A percentile compares a stretch with the other conserved stretches of the same genome.
Conservation (phyloP, 768 basidiomycete genomes). For the Wakefieldia striispora region DNA sequence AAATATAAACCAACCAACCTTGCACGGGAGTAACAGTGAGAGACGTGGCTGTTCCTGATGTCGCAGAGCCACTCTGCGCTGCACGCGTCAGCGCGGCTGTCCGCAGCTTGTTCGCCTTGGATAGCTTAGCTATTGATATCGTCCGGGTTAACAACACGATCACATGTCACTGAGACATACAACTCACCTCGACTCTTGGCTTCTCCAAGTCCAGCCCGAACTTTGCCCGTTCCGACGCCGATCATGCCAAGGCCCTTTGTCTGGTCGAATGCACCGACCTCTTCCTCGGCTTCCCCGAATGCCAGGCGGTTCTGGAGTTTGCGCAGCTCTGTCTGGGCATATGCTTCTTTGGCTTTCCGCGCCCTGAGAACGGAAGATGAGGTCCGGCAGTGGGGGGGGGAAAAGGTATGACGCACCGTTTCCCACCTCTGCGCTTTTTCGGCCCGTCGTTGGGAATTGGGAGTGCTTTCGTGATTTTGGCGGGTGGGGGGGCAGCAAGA, state of each 20-base stretch:
- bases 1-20: constrained; percentile 45
- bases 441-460: constrained; percentile 94
- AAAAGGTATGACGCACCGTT: constrained; percentile 55
- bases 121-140: constrained; percentile 76
- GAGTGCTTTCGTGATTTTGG: constrained; percentile 89
- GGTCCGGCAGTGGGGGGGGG: background rate
- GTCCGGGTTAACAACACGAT: background rate
- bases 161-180: background rate
- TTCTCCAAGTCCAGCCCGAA: constrained; percentile 85
- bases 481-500: constrained; percentile 89
- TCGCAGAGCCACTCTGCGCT: constrained; percentile 50
- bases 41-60: constrained; percentile 86
- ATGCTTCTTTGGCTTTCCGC: constrained; percentile 97
- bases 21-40: constrained; percentile 95
- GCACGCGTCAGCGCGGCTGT: constrained; percentile 80
- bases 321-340: constrained; percentile 93
- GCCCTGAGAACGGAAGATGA: constrained; percentile 50
- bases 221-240: constrained; percentile 80
- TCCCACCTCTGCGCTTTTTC: constrained; percentile 94
- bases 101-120: constrained; percentile 90
- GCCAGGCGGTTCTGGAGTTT: constrained; percentile 97
- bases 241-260: constrained; percentile 99
- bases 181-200: constrained; percentile 84
- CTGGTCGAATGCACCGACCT: constrained; percentile 95
- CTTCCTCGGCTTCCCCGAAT: constrained; percentile 94